Conservation (phyloP, 441 rosid genomes). For the Dalechampia spathulata region DNA sequence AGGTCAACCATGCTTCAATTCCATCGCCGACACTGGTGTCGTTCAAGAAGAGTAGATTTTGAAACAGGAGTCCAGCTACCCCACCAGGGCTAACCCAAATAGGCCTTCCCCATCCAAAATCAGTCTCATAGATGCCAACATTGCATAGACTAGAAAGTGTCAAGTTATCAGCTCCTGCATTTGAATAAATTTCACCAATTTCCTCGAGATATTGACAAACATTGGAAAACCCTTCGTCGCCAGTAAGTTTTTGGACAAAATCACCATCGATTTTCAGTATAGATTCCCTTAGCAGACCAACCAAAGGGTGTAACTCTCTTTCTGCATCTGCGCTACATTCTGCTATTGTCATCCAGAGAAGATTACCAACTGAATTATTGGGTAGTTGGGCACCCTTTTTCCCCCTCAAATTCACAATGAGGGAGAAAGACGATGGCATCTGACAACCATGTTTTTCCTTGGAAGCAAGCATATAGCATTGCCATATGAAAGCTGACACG, state of each 20-base stretch:
- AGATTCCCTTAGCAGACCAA: conserved; percentile 14
- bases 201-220: conserved; percentile 6
- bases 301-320: conserved; percentile 14
- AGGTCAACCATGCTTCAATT: conserved; percentile 37
- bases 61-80: background rate
- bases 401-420: conserved; percentile 20
- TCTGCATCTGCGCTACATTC: conserved; percentile 10
- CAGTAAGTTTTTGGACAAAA: conserved; percentile 18
- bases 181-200: conserved; percentile 2
- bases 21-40: conserved; percentile 29
- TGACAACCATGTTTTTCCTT: conserved; percentile 1
- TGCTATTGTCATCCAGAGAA: conserved; percentile 19
- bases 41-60: conserved; percentile 13
- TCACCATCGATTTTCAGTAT: conserved; percentile 14
- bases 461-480: conserved; percentile 12
- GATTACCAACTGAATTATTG: conserved; percentile 18
- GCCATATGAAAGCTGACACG: conserved; percentile 31
- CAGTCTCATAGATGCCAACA: conserved; percentile 25
- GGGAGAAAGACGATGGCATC: conserved; percentile 12
- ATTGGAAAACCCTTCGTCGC: conserved; percentile 19
- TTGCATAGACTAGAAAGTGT: conserved; percentile 25
- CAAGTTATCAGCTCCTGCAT: conserved; percentile 5
- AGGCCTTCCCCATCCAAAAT: conserved; percentile 39
- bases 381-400: conserved; percentile 12
- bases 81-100: conserved; percentile 26